These are phyloP conservation scores for Platismatia glauca DNA, from an alignment of 495 filamentous ascomycete genomes.

Conservation along the genomic window DNA sequence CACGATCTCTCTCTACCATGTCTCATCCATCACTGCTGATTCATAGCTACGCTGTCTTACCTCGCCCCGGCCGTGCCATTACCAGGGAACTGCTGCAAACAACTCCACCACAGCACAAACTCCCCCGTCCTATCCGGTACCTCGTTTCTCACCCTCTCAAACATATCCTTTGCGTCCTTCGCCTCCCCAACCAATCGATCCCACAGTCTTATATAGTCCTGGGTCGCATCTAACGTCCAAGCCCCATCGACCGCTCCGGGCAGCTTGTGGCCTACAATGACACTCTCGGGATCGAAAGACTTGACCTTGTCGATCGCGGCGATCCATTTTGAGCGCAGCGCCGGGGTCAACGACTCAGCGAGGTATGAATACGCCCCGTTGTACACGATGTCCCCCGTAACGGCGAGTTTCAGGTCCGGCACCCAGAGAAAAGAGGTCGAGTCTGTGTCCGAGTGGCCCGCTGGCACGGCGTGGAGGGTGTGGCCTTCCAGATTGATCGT, in stretches of 20 bases:
- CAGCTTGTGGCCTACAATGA: slow-evolving; percentile 31
- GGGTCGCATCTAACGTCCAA: slow-evolving; percentile 24
- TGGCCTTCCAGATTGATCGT: not conserved
- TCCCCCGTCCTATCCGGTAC: slow-evolving; percentile 21
- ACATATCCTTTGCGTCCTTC: slow-evolving; percentile 18
- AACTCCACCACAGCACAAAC: slow-evolving; percentile 22
- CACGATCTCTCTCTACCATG: too few relatives aligned
- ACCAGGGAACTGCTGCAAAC: slow-evolving; percentile 15
- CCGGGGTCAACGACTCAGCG: slow-evolving; percentile 24
- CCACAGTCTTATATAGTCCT: slow-evolving; percentile 25
- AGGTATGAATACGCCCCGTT: slow-evolving; percentile 25
- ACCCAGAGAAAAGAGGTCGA: not conserved
- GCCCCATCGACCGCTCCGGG: slow-evolving; percentile 24
- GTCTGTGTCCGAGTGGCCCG: not conserved
- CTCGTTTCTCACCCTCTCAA: slow-evolving; percentile 15
- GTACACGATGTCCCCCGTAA: too few relatives aligned
- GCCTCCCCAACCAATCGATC: slow-evolving; percentile 2
- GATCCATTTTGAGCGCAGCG: slow-evolving; percentile 29
- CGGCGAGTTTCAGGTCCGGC: not conserved
- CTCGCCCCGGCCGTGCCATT: too few relatives aligned
- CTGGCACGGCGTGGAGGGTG: not conserved
- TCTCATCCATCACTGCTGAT: too few relatives aligned
- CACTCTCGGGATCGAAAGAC: slow-evolving; percentile 25
- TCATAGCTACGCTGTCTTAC: too few relatives aligned
- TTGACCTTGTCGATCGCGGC: slow-evolving; percentile 28